Evolutionary conservation across 176 grass and related monocot genomes (phyloP), one percentile per base, ranked within the genome.

Genomic region (Aegilops speltoides): DNA sequence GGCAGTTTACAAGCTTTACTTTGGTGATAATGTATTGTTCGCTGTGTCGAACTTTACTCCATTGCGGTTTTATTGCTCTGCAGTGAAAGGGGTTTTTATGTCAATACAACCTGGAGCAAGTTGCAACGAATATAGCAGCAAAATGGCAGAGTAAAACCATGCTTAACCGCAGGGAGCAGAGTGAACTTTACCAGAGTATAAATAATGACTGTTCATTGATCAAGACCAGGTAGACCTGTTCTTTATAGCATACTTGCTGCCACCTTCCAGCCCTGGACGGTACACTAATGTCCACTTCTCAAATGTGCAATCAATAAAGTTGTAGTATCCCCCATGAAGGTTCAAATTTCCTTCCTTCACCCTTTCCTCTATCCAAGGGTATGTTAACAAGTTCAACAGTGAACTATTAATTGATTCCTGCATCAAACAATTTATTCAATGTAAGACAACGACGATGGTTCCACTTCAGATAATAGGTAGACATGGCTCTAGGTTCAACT

Each of bases 341-440:
- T 77, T 87, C 69, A 99, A 82, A 31, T 46, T 62, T 52, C 94
- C 94, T 88, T 94, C 90, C 75, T 26, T 96, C 7, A 99, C 97
- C 79, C 85, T 96, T 86, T 96, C 86, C 85, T 96, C 89, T 83
- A 96, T 99, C 94, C 97, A 99, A 75, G 94, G 97, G 89, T 96
- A 96, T 46, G 94, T 96, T 79, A 94, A 85, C 79, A 96, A 93
- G 89, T 99, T 99, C 76, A 94, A 85, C 9, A 96, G 76, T 69
- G 97, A 99, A 28, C 94, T 93, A 78, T 93, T 99, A 81, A 99
- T 91, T 31, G 97, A 96, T 80, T 98, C 97, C 97, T 94, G 85
- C 37, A 73, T 10, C 13, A 78, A 89, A 91, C 12, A 87, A 85
- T 9, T 1, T 12, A 32, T 60, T 77, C 19, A 85, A 2, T 65